Percentiles rank a stretch among this genome's conserved stretches.
These are phyloP conservation scores for Beauveria pseudobassiana DNA, from an alignment of 2,329 filamentous ascomycete species.

Conservation along the genomic window DNA sequence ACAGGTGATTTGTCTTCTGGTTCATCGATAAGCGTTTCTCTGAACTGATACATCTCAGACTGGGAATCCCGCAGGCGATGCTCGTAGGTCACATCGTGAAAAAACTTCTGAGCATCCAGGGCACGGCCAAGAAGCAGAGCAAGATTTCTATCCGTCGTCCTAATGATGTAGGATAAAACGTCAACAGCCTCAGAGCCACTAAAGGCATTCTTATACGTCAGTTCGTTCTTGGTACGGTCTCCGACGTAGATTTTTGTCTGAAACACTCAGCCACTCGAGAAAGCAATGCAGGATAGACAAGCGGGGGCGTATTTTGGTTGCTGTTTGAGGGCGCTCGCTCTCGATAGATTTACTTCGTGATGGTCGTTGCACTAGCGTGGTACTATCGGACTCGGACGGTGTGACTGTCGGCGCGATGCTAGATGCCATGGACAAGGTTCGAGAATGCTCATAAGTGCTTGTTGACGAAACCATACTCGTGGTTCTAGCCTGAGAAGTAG, in stretches of 20 bases:
- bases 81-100: conserved; percentile 98
- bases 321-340: conserved; percentile 49
- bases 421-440: conserved; percentile 91
- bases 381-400: conserved; percentile 49
- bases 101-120: conserved; percentile 95
- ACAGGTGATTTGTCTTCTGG: conserved; percentile 64
- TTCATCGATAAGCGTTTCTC: conserved; percentile 83
- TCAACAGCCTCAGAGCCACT: conserved; percentile 94
- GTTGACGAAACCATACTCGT: conserved; percentile 54
- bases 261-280: conserved; percentile 94
- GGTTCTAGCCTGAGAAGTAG: conserved; percentile 50
- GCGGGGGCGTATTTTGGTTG: conserved; percentile 57
- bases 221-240: conserved; percentile 90
- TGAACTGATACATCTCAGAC: conserved; percentile 93
- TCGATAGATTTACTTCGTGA: conserved; percentile 51
- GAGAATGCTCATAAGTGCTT: conserved; percentile 37
- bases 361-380: conserved; percentile 44
- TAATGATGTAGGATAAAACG: conserved; percentile 91
- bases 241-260: conserved; percentile 75
- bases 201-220: conserved; percentile 96
- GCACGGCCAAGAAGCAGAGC: conserved; percentile 85
- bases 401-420: conserved; percentile 65
- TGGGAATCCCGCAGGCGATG: conserved; percentile 91
- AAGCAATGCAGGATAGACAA: conserved; percentile 88
- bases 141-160: conserved; percentile 91